A percentile compares a stretch with the other conserved stretches of the same genome.
Conservation (phyloP, 768 basidiomycete species). For the Trametes maxima region DNA sequence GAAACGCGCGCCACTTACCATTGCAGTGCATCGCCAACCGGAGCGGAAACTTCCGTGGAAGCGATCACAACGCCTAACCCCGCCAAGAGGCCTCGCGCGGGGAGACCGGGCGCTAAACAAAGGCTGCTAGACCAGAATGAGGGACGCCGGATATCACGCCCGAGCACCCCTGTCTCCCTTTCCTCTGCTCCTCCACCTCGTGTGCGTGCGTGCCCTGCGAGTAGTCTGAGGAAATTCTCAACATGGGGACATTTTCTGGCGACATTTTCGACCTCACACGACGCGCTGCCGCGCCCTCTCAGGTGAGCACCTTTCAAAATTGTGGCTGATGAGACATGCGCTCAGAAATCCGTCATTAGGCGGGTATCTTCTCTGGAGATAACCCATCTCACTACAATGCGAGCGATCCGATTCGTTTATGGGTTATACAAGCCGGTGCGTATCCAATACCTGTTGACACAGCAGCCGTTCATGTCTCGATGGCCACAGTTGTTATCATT, state of each 20-base stretch:
- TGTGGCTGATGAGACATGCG: not conserved
- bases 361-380: conserved; percentile 59
- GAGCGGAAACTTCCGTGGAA: too few species aligned
- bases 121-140: too few species aligned
- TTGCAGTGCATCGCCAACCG: too few species aligned
- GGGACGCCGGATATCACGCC: not conserved
- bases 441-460: conserved; percentile 7
- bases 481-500: conserved; percentile 70
- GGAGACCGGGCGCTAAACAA: too few species aligned
- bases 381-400: conserved; percentile 37
- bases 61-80: too few species aligned
- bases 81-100: too few species aligned
- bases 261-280: conserved; percentile 30
- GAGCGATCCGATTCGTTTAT: conserved; percentile 70
- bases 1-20: too few species aligned
- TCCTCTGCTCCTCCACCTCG: conserved; percentile 5
- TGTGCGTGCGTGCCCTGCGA: not conserved
- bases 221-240: not conserved
- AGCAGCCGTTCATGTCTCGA: not conserved
- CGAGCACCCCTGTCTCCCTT: not conserved
- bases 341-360: conserved; percentile 42
- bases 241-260: conserved; percentile 53
- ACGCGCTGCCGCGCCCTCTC: conserved; percentile 7
- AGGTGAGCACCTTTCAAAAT: not conserved
- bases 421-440: conserved; percentile 76